A percentile compares a stretch with the other conserved stretches of the same genome.
Conservation (phyloP, 2,329 filamentous ascomycete genomes). For the Calonectria crousiana region DNA sequence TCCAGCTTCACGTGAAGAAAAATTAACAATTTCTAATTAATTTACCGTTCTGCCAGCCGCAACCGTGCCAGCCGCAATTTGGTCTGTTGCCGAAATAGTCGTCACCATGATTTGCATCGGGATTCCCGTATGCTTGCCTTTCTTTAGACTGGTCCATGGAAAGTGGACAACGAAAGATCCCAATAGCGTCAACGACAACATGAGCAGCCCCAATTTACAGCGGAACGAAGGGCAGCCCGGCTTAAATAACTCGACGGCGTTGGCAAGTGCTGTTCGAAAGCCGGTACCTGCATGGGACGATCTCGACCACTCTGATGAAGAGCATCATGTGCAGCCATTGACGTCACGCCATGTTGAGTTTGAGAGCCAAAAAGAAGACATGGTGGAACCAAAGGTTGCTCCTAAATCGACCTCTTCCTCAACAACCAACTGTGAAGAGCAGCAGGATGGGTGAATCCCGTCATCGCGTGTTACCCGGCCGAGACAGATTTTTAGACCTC, state of each 20-base stretch:
- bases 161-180: not conserved
- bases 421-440: not conserved
- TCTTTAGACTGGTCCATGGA: not conserved
- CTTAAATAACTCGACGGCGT: no score
- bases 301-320: not conserved
- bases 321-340: not conserved
- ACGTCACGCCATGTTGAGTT: not conserved
- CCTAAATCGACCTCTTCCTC: not conserved
- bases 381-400: not conserved
- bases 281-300: not conserved
- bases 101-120: conserved; percentile 6
- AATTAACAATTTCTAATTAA: not conserved
- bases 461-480: not conserved
- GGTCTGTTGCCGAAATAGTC: not conserved
- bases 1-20: not conserved
- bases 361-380: not conserved
- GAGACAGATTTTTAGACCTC: not conserved
- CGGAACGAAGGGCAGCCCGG: not conserved
- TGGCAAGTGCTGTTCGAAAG: not conserved
- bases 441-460: not conserved
- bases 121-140: not conserved
- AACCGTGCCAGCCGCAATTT: not conserved
- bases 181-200: not conserved
- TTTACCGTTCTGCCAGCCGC: not conserved
- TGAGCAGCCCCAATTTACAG: not conserved